phyloP scores from a whole-genome alignment of 2,329 filamentous ascomycete species.

The Fusarium sambucinum region DNA sequence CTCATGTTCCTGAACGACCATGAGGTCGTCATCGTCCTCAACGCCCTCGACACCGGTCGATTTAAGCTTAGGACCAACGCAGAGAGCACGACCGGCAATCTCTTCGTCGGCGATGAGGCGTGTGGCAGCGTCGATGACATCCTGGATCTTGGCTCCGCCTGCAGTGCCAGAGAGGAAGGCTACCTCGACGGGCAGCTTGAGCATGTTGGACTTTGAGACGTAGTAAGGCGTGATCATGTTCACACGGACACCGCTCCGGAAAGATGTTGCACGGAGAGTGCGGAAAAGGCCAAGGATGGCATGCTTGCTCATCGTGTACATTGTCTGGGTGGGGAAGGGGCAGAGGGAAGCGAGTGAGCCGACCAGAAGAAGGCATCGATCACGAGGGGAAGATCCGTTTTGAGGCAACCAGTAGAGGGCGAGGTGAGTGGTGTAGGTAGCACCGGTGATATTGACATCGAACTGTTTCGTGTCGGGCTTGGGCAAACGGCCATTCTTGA shows the following conservation, averaged over 20 bases:
- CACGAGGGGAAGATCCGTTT: constrained; percentile 48
- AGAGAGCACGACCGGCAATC: constrained; percentile 68
- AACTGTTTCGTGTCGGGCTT: constrained; percentile 65
- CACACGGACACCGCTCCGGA: constrained; percentile 65
- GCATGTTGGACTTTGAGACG: constrained; percentile 67
- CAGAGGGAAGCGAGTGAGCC: constrained; percentile 70
- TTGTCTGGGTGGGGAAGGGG: constrained; percentile 59
- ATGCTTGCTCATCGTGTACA: constrained; percentile 74
- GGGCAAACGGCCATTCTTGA: constrained; percentile 57
- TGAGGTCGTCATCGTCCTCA: constrained; percentile 52
- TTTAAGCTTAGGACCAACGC: constrained; percentile 67
- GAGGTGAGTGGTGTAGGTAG: constrained; percentile 74
- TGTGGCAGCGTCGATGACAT: constrained; percentile 74
- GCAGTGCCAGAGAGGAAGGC: constrained; percentile 66
- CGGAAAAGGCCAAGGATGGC: constrained; percentile 74
- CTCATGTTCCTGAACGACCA: constrained; percentile 50
- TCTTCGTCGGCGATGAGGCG: constrained; percentile 69
- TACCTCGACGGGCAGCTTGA: constrained; percentile 62
- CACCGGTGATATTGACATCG: constrained; percentile 73
- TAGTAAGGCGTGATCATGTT: constrained; percentile 78
- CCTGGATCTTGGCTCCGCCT: constrained; percentile 63
- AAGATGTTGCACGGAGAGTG: constrained; percentile 63
- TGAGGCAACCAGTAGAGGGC: constrained; percentile 62
- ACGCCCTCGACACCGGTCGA: constrained; percentile 31
- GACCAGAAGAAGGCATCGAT: constrained; percentile 72